Percentiles rank a stretch among this genome's conserved stretches.
phyloP scores from a whole-genome alignment of 495 filamentous ascomycete species.

The Penicillium arizonense region DNA sequence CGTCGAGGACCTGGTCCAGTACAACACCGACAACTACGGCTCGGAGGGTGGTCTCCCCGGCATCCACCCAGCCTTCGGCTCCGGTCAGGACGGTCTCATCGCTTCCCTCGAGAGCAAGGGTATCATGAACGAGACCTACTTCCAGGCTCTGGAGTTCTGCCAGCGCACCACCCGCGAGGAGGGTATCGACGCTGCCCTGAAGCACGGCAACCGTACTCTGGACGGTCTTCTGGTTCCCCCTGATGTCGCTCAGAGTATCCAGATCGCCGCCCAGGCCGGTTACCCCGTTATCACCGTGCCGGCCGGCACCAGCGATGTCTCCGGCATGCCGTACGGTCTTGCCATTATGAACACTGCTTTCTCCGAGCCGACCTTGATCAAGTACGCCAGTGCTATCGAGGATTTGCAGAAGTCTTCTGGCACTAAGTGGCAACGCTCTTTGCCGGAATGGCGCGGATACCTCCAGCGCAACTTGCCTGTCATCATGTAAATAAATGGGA shows the following conservation, averaged over 20 bases:
- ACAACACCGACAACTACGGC: slow-evolving; percentile 64
- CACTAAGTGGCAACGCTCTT: slow-evolving; percentile 39
- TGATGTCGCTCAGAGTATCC: slow-evolving; percentile 61
- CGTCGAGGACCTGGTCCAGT: slow-evolving; percentile 66
- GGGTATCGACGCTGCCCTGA: slow-evolving; percentile 67
- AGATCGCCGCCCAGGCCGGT: slow-evolving; percentile 56
- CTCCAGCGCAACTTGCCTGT: slow-evolving; percentile 50
- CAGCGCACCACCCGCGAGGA: slow-evolving; percentile 57
- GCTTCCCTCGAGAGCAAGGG: slow-evolving; percentile 59
- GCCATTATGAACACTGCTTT: slow-evolving; percentile 66
- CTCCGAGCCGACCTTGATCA: slow-evolving; percentile 58
- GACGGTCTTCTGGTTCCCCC: slow-evolving; percentile 64
- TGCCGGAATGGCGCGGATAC: slow-evolving; percentile 55
- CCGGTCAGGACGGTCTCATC: slow-evolving; percentile 68
- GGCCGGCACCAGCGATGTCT: slow-evolving; percentile 49
- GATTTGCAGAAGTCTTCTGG: slow-evolving; percentile 48
- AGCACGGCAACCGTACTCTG: slow-evolving; percentile 44
- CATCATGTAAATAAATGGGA: slow-evolving; percentile 18
- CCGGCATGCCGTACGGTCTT: slow-evolving; percentile 69
- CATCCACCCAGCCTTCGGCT: slow-evolving; percentile 63
- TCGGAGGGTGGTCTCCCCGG: slow-evolving; percentile 67
- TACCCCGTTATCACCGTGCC: slow-evolving; percentile 73
- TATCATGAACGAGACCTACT: slow-evolving; percentile 64
- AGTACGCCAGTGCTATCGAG: slow-evolving; percentile 68
- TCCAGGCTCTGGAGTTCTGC: slow-evolving; percentile 59